Percentiles rank a stretch among this genome's conserved stretches.
phyloP scores from a whole-genome alignment of 805 yeast genomes.

The Kazachstania bromeliacearum region DNA sequence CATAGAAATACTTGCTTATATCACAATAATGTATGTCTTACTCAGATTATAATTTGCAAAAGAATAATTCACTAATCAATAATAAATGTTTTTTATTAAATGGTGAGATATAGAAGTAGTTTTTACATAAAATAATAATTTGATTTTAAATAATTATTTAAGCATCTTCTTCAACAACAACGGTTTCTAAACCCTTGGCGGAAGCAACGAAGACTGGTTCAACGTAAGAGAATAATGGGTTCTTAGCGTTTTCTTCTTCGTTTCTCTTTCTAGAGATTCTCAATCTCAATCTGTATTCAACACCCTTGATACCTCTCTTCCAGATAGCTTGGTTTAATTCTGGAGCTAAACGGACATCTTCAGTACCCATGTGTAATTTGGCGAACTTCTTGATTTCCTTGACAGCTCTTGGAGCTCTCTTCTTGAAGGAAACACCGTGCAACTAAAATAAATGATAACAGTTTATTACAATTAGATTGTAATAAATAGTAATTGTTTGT shows the following conservation, averaged over 20 bases:
- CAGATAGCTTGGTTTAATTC: constrained; percentile 96
- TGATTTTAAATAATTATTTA: constrained; percentile 9
- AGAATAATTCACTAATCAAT: too few relatives aligned
- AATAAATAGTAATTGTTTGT: too few relatives aligned
- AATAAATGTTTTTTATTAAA: not conserved
- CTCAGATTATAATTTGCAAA: too few relatives aligned
- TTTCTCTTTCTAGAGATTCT: constrained; percentile 99
- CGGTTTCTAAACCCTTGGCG: constrained; percentile 96
- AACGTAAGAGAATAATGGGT: constrained; percentile 94
- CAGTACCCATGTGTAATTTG: constrained; percentile 97
- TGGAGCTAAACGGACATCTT: constrained; percentile 98
- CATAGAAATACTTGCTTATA: too few relatives aligned
- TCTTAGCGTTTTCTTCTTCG: constrained; percentile 99
- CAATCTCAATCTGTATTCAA: constrained; percentile 94
- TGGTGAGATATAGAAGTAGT: not conserved
- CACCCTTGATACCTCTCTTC: constrained; percentile 99
- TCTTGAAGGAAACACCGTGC: constrained; percentile 98
- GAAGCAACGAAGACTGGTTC: constrained; percentile 94
- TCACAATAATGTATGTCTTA: too few relatives aligned
- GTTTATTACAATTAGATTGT: too few relatives aligned
- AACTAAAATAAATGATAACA: constrained; percentile 43
- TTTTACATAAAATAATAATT: not conserved
- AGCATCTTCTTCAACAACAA: constrained; percentile 81
- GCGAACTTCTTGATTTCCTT: constrained; percentile 99
- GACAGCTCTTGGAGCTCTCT: constrained; percentile 99